These are phyloP conservation scores for Aspergillus sp. DNA, from an alignment of 2,329 filamentous ascomycete species.

Conservation along the genomic window DNA sequence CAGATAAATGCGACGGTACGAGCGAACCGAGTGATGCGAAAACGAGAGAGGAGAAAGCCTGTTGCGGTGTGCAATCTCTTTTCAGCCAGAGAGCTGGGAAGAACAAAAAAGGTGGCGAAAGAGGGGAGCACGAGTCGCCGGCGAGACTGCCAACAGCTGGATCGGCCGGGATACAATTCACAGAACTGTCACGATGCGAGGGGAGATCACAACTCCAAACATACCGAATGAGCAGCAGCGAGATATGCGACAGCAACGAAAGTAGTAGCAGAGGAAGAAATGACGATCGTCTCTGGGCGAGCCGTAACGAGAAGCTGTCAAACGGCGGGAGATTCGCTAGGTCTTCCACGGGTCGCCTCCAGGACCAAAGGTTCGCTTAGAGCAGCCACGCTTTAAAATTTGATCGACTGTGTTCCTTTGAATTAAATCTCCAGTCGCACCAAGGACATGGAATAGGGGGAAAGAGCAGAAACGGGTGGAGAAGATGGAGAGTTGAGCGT, in stretches of 20 bases:
- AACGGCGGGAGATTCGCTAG: slow-evolving; percentile 35
- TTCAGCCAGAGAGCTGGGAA: background rate
- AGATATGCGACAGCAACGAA: slow-evolving; percentile 1
- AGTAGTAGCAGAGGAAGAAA: slow-evolving; percentile 1
- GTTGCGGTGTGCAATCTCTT: slow-evolving; percentile 12
- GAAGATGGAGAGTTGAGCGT: background rate
- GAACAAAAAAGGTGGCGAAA: slow-evolving; percentile 11
- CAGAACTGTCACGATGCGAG: background rate
- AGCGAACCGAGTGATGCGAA: background rate
- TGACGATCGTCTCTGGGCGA: slow-evolving; percentile 23
- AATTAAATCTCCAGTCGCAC: background rate
- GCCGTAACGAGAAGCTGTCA: slow-evolving; percentile 31
- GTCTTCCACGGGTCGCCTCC: slow-evolving; percentile 30
- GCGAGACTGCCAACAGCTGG: slow-evolving; percentile 3
- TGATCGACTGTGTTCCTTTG: background rate
- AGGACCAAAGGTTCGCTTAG: slow-evolving; percentile 22
- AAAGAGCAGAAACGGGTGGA: background rate
- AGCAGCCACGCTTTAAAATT: slow-evolving; percentile 13
- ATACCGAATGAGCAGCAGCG: slow-evolving; percentile 5
- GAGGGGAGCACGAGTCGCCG: slow-evolving; percentile 14
- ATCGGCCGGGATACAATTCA: slow-evolving; percentile 2
- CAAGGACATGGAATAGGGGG: background rate
- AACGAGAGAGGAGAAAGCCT: background rate
- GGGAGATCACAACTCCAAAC: background rate
- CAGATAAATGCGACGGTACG: background rate